Base-by-base conservation (phyloP, 805 yeast genomes). In the Ogataea pilisensis region DNA sequence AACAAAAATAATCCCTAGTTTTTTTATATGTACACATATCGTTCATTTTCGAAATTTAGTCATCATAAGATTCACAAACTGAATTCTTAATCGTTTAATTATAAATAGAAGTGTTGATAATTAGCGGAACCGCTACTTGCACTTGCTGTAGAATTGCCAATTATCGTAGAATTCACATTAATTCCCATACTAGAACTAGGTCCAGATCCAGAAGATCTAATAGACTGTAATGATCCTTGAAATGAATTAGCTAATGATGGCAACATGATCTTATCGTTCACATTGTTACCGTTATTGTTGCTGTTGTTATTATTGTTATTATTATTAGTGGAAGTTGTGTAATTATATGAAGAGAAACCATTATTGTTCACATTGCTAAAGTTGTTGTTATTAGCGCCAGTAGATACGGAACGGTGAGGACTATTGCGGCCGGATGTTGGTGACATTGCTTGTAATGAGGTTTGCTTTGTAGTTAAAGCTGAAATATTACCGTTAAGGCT, bases 91-190 rank as follows among this genome's bases (percentile, higher is more conserved):
- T 5, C 16, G 16, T 27, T 8, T 6, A 29, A 14, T 60, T 41
- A 66, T 47, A 46, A 54, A 65, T 50, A 63, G 63, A 28, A 62
- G 55, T 46, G 65, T 19, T 41, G 50, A 39, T 31, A 45, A 25
- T 60, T 36, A 17, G 33, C 19, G 4, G 42, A 24, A 22, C 36
- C 38, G 35, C 27, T 27, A 34, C 29, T 29, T 20, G 31, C 39
- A 16, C 24, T 28, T 9, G 14, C 29, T 24, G 26, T 24, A 14
- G 41, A 18, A 29, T 33, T 32, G 20, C 44, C 39, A 28, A n/a
- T 22, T 17, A 32, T 19, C 16, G 12, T 16, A 4, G 48, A 36
- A 34, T 40, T 44, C 7, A 46, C 41, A 37, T 40, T 49, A 16
- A 48, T 46, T 13, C 51, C 52, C 19, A 48, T 31, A 20, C 27